These are phyloP conservation scores for Phialophora tarda DNA, from an alignment of 2,329 filamentous ascomycete species.

Conservation along the genomic window DNA sequence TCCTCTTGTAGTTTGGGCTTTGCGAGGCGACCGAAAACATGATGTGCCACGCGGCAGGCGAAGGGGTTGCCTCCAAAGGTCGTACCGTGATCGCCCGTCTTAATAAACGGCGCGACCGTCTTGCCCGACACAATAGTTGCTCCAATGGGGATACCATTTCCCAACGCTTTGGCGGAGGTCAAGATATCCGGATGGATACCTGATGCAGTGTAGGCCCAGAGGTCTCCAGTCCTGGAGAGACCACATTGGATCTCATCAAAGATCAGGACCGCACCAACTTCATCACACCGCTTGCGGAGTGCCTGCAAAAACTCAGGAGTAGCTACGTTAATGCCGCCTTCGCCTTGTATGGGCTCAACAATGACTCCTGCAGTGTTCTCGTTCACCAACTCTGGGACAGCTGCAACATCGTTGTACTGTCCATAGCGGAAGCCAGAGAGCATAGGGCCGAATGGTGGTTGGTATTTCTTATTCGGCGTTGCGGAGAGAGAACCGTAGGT, in stretches of 20 bases:
- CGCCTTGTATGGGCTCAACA: conserved; percentile 95
- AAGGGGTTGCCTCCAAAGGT: conserved; percentile 94
- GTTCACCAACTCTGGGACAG: conserved; percentile 75
- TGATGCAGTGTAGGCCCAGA: conserved; percentile 78
- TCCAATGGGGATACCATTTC: conserved; percentile 94
- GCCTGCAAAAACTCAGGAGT: conserved; percentile 81
- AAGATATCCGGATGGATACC: conserved; percentile 87
- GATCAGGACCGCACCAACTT: conserved; percentile 86
- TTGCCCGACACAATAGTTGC: conserved; percentile 72
- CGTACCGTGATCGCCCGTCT: conserved; percentile 85
- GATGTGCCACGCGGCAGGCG: conserved; percentile 80
- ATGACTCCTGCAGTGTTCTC: conserved; percentile 91
- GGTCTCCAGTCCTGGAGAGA: conserved; percentile 78
- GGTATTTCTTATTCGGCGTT: conserved; percentile 97
- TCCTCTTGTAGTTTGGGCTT: conserved; percentile 70
- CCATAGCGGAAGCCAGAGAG: conserved; percentile 90
- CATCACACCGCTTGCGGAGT: conserved; percentile 80
- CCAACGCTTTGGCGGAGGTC: conserved; percentile 92
- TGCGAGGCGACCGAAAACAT: conserved; percentile 79
- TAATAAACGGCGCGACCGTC: conserved; percentile 70
- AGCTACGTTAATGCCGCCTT: conserved; percentile 88
- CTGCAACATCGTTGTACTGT: conserved; percentile 78
- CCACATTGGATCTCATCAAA: conserved; percentile 99
- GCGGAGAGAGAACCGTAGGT: conserved; percentile 96
- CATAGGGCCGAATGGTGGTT: conserved; percentile 93